These are phyloP conservation scores for Phialophora chinensis DNA, from an alignment of 2,329 filamentous ascomycete species.

Conservation along the genomic window DNA sequence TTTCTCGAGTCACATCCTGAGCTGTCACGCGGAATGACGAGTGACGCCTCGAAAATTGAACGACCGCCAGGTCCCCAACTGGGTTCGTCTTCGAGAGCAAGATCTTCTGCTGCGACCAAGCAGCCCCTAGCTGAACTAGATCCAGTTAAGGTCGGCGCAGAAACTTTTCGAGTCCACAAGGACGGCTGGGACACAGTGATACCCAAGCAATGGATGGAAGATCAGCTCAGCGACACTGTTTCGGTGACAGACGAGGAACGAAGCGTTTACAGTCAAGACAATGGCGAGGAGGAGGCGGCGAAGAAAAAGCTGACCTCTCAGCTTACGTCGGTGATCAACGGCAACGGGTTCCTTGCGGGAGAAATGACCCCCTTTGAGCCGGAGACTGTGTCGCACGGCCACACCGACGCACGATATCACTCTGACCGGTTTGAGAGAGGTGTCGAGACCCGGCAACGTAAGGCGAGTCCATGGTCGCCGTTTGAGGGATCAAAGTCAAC, in stretches of 20 bases:
- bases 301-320: not conserved
- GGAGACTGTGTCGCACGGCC: not conserved
- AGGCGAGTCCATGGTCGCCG: not conserved
- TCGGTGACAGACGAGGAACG: slow-evolving; percentile 13
- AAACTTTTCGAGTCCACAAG: slow-evolving; percentile 23
- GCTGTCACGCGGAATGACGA: not conserved
- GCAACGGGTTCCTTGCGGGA: not conserved
- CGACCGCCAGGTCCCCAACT: not conserved
- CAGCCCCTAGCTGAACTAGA: slow-evolving; percentile 19
- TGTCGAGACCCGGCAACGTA: not conserved
- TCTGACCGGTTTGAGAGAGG: not conserved
- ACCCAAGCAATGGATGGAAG: slow-evolving; percentile 31
- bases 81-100: not conserved
- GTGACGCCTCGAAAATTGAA: not conserved
- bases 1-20: not conserved
- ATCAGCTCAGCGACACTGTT: slow-evolving; percentile 19
- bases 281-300: slow-evolving; percentile 11
- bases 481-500: not conserved
- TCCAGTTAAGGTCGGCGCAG: slow-evolving; percentile 21
- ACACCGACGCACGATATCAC: not conserved
- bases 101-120: not conserved
- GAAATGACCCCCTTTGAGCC: not conserved
- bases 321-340: not conserved
- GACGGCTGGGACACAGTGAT: slow-evolving; percentile 29
- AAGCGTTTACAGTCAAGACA: slow-evolving; percentile 28